Base-by-base conservation (phyloP, 2,329 filamentous ascomycete species). In the Penicillium glabrum region DNA sequence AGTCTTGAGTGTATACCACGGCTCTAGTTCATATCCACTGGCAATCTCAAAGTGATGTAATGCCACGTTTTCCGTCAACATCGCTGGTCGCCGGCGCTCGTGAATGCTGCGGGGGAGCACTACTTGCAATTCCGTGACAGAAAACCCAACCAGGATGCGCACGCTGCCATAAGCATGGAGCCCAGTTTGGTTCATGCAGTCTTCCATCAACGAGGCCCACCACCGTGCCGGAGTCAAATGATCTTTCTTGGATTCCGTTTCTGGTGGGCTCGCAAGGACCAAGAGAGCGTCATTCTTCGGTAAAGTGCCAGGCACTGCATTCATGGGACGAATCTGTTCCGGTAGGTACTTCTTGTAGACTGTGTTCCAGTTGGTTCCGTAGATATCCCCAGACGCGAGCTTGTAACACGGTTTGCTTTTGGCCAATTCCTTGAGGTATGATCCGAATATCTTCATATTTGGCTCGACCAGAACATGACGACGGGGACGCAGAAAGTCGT, bases 391-490 rank as follows among this genome's bases (percentile, higher is more conserved):
- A 0, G 74, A 57, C 71, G 88, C 53, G 46, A 89, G 67, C 35
- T 76, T 74, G 59, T 78, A 81, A 49, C 67, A 73, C 6, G 78
- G 74, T 51, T 80, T 79, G 2, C 76, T 76, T 1, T 80, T 67
- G 7, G 84, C 71, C 1, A 92, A 77, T 0, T 83, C 78, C 19
- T 82, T 66, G 24, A 96, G 83, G 58, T 88, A 85, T 0, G 83
- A 78, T 1, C 75, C 61, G 70, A 89, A 93, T 3, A 82, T 66
- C 0, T 79, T 74, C 2, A 75, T 72, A 33, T 90, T 83, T 3
- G 87, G 86, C 68, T 98, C 93, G 74, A 97, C 81, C 43, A 99
- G 80, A 45, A 97, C 77, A 77, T 99, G 95, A 5, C 85, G 87
- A 56, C 91, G 86, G 5, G 93, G 93, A 66, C 91, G 77, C 8